phyloP scores from a whole-genome alignment of 371 early-diverging fungal genomes.

The Apophysomyces elegans region DNA sequence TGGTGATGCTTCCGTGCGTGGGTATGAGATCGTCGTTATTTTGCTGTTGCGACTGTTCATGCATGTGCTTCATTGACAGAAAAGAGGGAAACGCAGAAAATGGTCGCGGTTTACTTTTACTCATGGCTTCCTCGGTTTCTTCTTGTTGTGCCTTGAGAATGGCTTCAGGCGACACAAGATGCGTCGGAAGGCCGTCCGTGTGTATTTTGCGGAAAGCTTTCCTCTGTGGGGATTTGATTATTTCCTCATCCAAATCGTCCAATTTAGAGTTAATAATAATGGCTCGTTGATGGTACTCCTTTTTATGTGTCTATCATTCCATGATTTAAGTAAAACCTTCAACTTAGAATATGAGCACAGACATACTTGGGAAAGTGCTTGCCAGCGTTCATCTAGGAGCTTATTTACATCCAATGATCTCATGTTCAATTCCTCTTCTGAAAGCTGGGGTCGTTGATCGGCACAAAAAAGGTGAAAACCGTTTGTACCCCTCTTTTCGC shows the following conservation, averaged over 20 bases:
- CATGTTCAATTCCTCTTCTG: slow-evolving; percentile 10
- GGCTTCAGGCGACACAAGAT: slow-evolving; percentile 53
- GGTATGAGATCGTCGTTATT: not conserved
- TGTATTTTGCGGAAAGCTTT: slow-evolving; percentile 13
- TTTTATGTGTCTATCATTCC: slow-evolving; percentile 14
- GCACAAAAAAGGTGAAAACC: slow-evolving; percentile 17
- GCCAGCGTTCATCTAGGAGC: slow-evolving; percentile 17
- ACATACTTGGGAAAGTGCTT: slow-evolving; percentile 16
- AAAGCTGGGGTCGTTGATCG: slow-evolving; percentile 13
- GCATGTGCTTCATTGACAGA: slow-evolving; percentile 28
- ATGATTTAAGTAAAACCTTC: not conserved
- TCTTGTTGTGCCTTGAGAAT: slow-evolving; percentile 49
- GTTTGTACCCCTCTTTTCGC: slow-evolving; percentile 11
- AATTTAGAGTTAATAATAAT: slow-evolving; percentile 20
- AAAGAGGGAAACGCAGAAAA: slow-evolving; percentile 38
- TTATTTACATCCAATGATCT: slow-evolving; percentile 7
- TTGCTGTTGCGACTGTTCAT: slow-evolving; percentile 14
- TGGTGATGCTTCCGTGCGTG: not conserved
- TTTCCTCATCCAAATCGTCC: slow-evolving; percentile 17
- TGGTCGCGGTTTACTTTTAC: slow-evolving; percentile 17
- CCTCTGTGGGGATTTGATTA: slow-evolving; percentile 11
- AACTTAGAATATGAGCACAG: slow-evolving; percentile 1
- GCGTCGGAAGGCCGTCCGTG: slow-evolving; percentile 18
- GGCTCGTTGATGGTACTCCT: slow-evolving; percentile 17
- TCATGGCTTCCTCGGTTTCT: slow-evolving; percentile 44